These are phyloP conservation scores for Eimeria tenella DNA, from an alignment of 169 alveolate genomes.

Conservation along the genomic window DNA sequence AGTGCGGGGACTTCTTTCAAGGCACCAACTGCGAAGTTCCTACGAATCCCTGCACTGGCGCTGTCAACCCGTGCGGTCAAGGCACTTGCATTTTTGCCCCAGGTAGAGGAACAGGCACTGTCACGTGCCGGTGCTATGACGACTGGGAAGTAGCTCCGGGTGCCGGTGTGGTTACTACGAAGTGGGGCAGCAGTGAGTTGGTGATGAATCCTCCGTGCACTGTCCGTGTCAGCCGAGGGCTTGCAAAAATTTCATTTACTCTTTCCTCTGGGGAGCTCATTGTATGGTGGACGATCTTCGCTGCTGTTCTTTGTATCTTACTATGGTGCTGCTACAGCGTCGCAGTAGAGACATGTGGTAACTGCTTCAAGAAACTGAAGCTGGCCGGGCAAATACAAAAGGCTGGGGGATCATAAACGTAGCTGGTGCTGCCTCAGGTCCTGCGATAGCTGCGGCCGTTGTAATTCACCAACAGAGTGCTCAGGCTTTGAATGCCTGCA, in stretches of 20 bases:
- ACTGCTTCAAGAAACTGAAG: slow-evolving; percentile 22
- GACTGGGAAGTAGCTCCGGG: slow-evolving; percentile 75
- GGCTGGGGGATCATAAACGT: slow-evolving; percentile 24
- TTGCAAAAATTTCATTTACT: slow-evolving; percentile 57
- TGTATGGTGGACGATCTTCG: slow-evolving; percentile 77
- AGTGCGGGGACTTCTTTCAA: slow-evolving; percentile 75
- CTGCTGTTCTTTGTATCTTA: slow-evolving; percentile 22
- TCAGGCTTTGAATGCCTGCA: too few species aligned
- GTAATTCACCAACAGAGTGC: too few species aligned
- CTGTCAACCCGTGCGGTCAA: slow-evolving; percentile 77
- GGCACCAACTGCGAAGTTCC: slow-evolving; percentile 75
- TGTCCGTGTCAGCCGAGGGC: slow-evolving; percentile 71
- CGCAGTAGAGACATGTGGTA: slow-evolving; percentile 61
- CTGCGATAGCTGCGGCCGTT: neutral
- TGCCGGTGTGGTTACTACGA: slow-evolving; percentile 39
- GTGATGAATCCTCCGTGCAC: slow-evolving; percentile 71
- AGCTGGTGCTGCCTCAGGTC: neutral
- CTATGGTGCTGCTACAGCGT: slow-evolving; percentile 79
- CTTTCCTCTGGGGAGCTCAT: slow-evolving; percentile 74
- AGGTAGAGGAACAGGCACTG: slow-evolving; percentile 77
- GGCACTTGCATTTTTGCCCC: slow-evolving; percentile 75
- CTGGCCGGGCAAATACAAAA: slow-evolving; percentile 43
- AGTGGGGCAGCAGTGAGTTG: slow-evolving; percentile 78
- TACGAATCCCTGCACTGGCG: slow-evolving; percentile 76
- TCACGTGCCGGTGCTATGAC: slow-evolving; percentile 75